A percentile compares a stretch with the other conserved stretches of the same genome.
These are phyloP conservation scores for Gentiana macrophylla DNA, from an alignment of 257 asterid genomes.

Conservation along the genomic window DNA sequence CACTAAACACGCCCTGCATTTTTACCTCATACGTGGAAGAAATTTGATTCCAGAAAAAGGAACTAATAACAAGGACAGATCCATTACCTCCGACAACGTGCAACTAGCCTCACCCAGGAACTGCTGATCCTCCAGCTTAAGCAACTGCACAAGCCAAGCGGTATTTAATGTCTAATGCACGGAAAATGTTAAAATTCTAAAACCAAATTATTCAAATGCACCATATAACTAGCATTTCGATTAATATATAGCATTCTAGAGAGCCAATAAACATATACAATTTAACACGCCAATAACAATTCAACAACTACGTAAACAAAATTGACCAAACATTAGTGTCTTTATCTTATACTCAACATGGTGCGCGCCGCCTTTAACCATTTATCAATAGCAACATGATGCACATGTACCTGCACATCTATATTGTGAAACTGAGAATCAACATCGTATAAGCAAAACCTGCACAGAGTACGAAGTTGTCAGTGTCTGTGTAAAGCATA, in stretches of 20 bases:
- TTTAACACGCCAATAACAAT: too few species aligned
- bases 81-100: conserved; percentile 72
- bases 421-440: conserved; percentile 74
- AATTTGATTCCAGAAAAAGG: conserved; percentile 1
- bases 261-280: too few species aligned
- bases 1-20: too few species aligned
- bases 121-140: conserved; percentile 91
- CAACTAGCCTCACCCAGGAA: conserved; percentile 95
- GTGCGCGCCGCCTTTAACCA: too few species aligned
- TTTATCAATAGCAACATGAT: not conserved
- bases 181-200: too few species aligned
- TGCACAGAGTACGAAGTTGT: conserved; percentile 29
- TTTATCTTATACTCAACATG: too few species aligned
- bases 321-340: too few species aligned
- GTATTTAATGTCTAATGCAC: not conserved
- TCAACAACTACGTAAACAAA: too few species aligned
- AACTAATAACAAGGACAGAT: conserved; percentile 11
- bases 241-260: too few species aligned
- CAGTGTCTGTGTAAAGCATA: conserved; percentile 14
- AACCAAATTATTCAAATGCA: too few species aligned
- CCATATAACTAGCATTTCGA: too few species aligned
- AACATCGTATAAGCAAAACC: conserved; percentile 84
- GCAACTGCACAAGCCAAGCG: conserved; percentile 22
- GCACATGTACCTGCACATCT: conserved; percentile 67
- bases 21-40: too few species aligned